Conservation (phyloP, 1,139 yeast species). For the Casaregolazyma lundiana region DNA sequence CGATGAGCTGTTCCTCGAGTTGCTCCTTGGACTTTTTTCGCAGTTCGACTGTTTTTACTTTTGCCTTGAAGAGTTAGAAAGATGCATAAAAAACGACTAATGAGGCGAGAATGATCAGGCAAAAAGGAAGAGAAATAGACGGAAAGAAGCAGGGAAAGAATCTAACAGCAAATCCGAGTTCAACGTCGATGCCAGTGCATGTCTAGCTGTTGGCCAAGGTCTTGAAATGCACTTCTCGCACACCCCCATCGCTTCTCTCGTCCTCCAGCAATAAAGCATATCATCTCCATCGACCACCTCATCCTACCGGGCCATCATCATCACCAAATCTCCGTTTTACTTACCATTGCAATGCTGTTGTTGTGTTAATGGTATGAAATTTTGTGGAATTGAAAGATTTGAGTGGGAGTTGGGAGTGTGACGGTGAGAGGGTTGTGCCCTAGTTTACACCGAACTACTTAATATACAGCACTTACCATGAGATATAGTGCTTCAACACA, state of each 20-base stretch:
- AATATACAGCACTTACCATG: too few species aligned
- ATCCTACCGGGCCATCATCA: background rate
- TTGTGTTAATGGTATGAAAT: background rate
- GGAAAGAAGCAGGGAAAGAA: background rate
- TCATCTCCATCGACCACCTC: background rate
- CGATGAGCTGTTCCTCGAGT: slow-evolving; percentile 90
- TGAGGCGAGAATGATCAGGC: too few species aligned
- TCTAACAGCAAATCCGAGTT: background rate
- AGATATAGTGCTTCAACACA: too few species aligned
- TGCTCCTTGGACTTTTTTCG: slow-evolving; percentile 97
- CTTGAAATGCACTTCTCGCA: too few species aligned
- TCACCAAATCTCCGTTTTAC: background rate
- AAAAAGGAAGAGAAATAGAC: background rate
- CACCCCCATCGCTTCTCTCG: background rate
- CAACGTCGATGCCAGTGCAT: background rate
- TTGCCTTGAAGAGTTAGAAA: slow-evolving; percentile 12
- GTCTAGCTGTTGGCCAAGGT: too few species aligned
- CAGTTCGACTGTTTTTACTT: slow-evolving; percentile 87
- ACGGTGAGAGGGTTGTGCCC: background rate
- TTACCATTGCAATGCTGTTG: background rate
- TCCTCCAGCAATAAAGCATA: background rate
- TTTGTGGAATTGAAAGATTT: background rate
- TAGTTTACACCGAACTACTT: too few species aligned
- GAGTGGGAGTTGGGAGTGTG: background rate
- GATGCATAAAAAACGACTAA: background rate